Base-by-base conservation (phyloP, 768 basidiomycete genomes). In the Cubamyces lactineus region DNA sequence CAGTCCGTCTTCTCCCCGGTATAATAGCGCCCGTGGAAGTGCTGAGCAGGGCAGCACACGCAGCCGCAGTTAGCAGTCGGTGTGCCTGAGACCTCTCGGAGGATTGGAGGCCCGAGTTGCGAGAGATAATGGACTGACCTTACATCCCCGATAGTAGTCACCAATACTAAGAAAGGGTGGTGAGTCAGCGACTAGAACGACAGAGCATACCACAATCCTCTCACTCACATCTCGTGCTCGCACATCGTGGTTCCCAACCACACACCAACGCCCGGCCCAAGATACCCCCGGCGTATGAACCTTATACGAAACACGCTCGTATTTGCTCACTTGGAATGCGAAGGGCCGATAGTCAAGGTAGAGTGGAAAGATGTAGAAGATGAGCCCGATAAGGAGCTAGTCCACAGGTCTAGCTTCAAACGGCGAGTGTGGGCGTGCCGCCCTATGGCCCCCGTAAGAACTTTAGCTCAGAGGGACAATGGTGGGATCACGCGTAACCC, bases 11-110 rank as follows among this genome's bases (percentile, higher is more conserved):
- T 52, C 46, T 66, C 65, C 6, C 65, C 61, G 17, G 61, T 43
- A 42, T 63, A 63, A 30, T 66, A 60, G n/a, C 65, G 34, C 5
- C 65, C 61, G 30, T 66, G 65, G 46, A 66, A 66, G 54, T 66
- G 65, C 65, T 65, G 39, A 34, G 26, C 24, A 6, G 24, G 16
- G 8, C 28, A 19, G 15, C 2, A 28, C 4, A 34, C 6, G 39
- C 39, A 12, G 23, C 43, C 41, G 34, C 19, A 39, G 41, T 52
- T 23, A 52, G 54, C 26, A 30, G 13, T n/a, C 19, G 6, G 3
- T 8, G 30, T 30, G 26, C 40, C n/a, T 38, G 42, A 24, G 5
- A 9, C 23, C 8, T 21, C 45, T 46, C 19, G 45, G 45, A 46
- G 45, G 19, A 13, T 23, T 46, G 9, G 45, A 24, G 45, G 12